Percentiles rank a stretch among this genome's conserved stretches.
These are phyloP conservation scores for Ashbya aceris DNA, from an alignment of 1,139 yeast genomes.

Conservation along the genomic window DNA sequence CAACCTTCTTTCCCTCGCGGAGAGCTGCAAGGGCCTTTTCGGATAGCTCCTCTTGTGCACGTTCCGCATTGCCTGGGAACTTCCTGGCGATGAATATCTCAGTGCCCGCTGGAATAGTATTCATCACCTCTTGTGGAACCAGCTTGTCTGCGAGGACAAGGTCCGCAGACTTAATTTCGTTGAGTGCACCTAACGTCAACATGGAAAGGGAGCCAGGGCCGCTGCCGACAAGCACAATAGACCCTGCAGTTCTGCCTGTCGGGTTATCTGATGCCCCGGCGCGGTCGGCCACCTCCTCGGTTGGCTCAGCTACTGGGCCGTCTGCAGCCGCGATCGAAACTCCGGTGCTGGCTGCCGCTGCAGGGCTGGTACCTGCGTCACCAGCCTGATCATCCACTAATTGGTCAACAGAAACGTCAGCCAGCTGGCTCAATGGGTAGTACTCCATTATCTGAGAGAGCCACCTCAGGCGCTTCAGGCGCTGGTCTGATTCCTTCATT, in stretches of 20 bases:
- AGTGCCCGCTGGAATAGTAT: slow-evolving; percentile 65
- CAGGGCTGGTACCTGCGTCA: neutral
- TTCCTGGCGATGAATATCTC: slow-evolving; percentile 80
- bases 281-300: neutral
- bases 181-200: slow-evolving; percentile 76
- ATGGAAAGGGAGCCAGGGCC: slow-evolving; percentile 89
- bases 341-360: neutral
- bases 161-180: slow-evolving; percentile 76
- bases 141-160: slow-evolving; percentile 81
- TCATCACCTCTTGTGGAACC: slow-evolving; percentile 82
- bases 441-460: slow-evolving; percentile 85
- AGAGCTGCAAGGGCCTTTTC: slow-evolving; percentile 60
- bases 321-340: neutral
- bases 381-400: slow-evolving; percentile 10
- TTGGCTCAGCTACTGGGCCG: neutral
- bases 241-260: slow-evolving; percentile 33
- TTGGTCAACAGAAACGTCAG: slow-evolving; percentile 27
- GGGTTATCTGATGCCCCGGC: neutral
- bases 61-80: slow-evolving; percentile 95
- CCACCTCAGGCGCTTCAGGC: slow-evolving; percentile 67
- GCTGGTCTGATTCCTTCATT: slow-evolving; percentile 44
- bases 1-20: slow-evolving; percentile 62
- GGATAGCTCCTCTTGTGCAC: slow-evolving; percentile 79
- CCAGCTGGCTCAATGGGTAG: slow-evolving; percentile 64
- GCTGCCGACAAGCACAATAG: slow-evolving; percentile 76